These are phyloP conservation scores for Mycena venus DNA, from an alignment of 768 basidiomycete species.

Conservation along the genomic window DNA sequence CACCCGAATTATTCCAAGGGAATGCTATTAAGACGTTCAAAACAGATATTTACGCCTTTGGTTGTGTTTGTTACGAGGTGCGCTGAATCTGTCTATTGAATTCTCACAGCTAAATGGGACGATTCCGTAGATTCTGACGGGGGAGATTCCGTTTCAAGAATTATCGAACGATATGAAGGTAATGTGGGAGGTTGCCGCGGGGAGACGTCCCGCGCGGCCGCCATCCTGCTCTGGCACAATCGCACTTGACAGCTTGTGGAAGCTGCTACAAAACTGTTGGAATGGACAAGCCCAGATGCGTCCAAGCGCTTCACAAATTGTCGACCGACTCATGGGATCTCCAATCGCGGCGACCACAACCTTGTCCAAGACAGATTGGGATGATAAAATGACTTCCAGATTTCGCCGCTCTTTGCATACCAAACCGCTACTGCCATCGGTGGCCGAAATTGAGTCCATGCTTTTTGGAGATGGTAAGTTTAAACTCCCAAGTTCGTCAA, in stretches of 20 bases:
- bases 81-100: background rate
- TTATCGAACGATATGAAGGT: background rate
- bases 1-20: no score
- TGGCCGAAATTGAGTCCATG: background rate
- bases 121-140: constrained; percentile 2
- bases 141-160: background rate
- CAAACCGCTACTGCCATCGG: background rate
- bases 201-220: background rate
- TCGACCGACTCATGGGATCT: background rate
- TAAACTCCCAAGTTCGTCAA: no score
- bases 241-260: background rate
- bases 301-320: background rate
- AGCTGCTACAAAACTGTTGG: constrained; percentile 11
- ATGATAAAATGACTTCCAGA: constrained; percentile 2
- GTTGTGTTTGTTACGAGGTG: constrained; percentile 39
- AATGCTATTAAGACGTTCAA: no score
- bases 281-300: background rate
- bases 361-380: background rate
- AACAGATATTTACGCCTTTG: background rate
- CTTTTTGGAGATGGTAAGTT: no score
- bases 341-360: constrained; percentile 14
- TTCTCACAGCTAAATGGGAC: background rate
- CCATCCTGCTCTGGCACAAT: background rate
- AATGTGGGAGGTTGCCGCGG: background rate
- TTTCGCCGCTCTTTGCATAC: background rate